A percentile compares a stretch with the other conserved stretches of the same genome.
Evolutionary conservation across 2,329 filamentous ascomycete species (phyloP).

Genomic region (Penicillium paneum): DNA sequence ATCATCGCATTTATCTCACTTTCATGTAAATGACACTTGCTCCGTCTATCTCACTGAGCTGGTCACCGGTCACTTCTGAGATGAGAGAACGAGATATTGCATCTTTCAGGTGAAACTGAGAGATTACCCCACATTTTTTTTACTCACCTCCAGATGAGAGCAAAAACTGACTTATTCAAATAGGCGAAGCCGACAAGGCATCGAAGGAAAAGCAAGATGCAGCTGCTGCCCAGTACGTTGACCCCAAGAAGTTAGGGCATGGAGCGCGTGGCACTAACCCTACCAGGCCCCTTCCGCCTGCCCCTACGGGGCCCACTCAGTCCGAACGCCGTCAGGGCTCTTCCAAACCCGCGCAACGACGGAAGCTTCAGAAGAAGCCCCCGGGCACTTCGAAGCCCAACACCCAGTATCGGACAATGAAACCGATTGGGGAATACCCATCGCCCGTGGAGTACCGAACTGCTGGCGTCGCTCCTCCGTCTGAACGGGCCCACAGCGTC

Average conservation of each 20-base stretch:
- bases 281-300: conserved; percentile 21
- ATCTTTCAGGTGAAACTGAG: not conserved
- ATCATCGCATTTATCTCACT: not conserved
- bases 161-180: not conserved
- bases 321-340: conserved; percentile 10
- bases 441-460: conserved; percentile 21
- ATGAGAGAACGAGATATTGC: not conserved
- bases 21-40: not conserved
- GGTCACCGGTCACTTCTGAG: not conserved
- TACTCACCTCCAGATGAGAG: not conserved
- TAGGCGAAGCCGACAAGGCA: not conserved
- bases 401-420: conserved; percentile 13
- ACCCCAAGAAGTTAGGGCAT: conserved; percentile 18
- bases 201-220: not conserved
- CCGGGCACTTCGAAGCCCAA: conserved; percentile 13
- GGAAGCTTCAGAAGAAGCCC: conserved; percentile 17
- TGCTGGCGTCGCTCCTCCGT: conserved; percentile 18
- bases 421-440: conserved; percentile 24
- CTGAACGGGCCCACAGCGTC: conserved; percentile 20
- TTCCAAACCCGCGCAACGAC: conserved; percentile 16
- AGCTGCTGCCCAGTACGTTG: conserved; percentile 4
- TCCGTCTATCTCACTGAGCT: not conserved
- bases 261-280: conserved; percentile 20
- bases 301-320: conserved; percentile 21
- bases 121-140: not conserved